Percentiles rank a stretch among this genome's conserved stretches.
phyloP scores from a whole-genome alignment of 2,329 filamentous ascomycete genomes.

The Aspergillus vadensis region DNA sequence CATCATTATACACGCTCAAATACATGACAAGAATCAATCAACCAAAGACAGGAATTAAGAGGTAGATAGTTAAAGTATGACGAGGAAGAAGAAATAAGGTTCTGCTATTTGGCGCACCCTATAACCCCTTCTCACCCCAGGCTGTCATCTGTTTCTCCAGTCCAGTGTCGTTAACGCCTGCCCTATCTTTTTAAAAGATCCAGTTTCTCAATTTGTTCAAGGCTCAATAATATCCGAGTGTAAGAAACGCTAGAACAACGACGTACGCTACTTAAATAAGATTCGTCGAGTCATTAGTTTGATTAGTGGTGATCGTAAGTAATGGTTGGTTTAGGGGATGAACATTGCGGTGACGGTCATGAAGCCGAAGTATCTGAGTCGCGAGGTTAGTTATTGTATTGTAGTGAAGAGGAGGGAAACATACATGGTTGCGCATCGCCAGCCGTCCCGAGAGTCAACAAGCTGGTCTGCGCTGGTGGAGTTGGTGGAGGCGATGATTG shows the following conservation, averaged over 20 bases:
- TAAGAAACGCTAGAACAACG: background rate
- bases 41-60: background rate
- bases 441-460: slow-evolving; percentile 42
- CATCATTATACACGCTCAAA: background rate
- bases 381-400: background rate
- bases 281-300: slow-evolving; percentile 16
- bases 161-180: background rate
- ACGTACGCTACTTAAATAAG: slow-evolving; percentile 24
- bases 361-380: slow-evolving; percentile 42
- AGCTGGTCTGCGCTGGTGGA: slow-evolving; percentile 38
- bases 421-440: slow-evolving; percentile 43
- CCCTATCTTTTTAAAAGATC: background rate
- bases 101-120: no score
- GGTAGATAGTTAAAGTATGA: background rate
- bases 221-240: background rate
- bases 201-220: background rate
- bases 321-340: slow-evolving; percentile 31
- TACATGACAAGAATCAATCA: background rate
- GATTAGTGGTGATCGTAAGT: slow-evolving; percentile 3
- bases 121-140: no score
- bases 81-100: background rate
- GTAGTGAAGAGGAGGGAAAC: slow-evolving; percentile 7
- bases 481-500: slow-evolving; percentile 41
- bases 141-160: background rate
- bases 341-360: slow-evolving; percentile 43